Evolutionary conservation across 2,329 filamentous ascomycete genomes (phyloP).

Genomic region (Aureobasidium uvarum): DNA sequence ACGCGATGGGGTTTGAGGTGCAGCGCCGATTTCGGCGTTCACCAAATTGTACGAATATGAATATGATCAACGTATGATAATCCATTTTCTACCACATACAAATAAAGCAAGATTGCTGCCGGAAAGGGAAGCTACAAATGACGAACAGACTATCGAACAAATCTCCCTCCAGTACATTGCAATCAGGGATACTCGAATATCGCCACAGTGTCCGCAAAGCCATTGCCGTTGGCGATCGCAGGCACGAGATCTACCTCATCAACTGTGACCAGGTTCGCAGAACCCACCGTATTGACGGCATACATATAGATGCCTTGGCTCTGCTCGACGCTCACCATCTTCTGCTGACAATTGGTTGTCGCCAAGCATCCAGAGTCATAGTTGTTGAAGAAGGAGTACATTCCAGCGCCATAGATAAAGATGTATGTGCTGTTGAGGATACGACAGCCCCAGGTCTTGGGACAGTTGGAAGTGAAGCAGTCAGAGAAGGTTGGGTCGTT

Average conservation of each 20-base stretch:
- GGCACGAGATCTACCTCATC: constrained; percentile 34
- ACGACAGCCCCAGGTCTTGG: constrained; percentile 75
- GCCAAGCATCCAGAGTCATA: constrained; percentile 69
- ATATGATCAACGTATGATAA: background rate
- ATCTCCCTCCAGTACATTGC: too few species aligned
- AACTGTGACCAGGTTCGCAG: constrained; percentile 33
- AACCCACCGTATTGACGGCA: constrained; percentile 30
- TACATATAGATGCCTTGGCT: constrained; percentile 31
- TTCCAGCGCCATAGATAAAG: constrained; percentile 68
- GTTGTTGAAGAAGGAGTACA: constrained; percentile 84
- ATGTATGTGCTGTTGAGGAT: constrained; percentile 65
- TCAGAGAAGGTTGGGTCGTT: constrained; percentile 67
- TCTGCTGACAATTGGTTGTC: constrained; percentile 69
- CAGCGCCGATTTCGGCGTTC: background rate
- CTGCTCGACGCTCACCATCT: constrained; percentile 69
- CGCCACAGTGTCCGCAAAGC: constrained; percentile 34
- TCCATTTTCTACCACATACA: background rate
- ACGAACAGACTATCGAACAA: constrained; percentile 8
- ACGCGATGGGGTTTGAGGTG: background rate
- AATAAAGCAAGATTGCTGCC: background rate
- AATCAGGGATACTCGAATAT: constrained; percentile 37
- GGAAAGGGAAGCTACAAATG: background rate
- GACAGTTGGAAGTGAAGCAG: constrained; percentile 57
- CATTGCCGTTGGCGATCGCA: constrained; percentile 31
- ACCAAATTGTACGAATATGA: background rate